Conservation (phyloP, 257 asterid species). For the Ligustrum vulgare region DNA sequence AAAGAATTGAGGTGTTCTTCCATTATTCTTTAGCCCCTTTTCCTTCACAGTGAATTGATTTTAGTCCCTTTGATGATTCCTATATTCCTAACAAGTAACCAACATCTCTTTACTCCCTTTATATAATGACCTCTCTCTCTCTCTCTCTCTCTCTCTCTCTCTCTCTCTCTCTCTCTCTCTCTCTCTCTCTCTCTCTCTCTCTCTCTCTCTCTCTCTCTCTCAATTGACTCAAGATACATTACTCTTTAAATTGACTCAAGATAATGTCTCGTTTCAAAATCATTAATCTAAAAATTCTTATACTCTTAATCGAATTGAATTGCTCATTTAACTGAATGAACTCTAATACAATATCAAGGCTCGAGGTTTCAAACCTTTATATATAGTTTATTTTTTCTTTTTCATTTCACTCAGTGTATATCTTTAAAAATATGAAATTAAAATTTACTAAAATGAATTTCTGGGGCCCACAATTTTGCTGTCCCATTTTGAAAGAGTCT, state of each 20-base stretch:
- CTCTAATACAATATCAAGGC: no score
- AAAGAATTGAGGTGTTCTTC: conserved; percentile 85
- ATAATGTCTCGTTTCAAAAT: no score
- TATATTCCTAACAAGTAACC: conserved; percentile 49
- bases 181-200: no score
- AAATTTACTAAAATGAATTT: conserved; percentile 46
- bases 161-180: conserved; percentile 18
- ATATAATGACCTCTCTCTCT: conserved; percentile 49
- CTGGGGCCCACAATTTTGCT: conserved; percentile 48
- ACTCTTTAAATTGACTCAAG: no score
- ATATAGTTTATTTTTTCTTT: no score
- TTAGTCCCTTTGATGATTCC: conserved; percentile 4
- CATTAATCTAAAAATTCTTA: no score
- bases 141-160: conserved; percentile 10
- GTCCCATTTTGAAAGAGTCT: conserved; percentile 26
- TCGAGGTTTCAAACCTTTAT: no score
- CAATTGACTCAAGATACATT: no score
- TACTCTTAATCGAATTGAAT: no score
- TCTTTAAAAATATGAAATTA: conserved; percentile 8
- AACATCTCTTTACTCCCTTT: conserved; percentile 75
- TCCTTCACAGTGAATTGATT: conserved; percentile 23
- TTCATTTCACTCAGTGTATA: no score
- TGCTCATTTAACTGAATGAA: no score
- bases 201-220: no score
- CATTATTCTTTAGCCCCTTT: conserved; percentile 31